Evolutionary conservation across 202 grass and related monocot species (phyloP), one percentile per base, ranked within the genome.

Genomic region (Panicum hallii): DNA sequence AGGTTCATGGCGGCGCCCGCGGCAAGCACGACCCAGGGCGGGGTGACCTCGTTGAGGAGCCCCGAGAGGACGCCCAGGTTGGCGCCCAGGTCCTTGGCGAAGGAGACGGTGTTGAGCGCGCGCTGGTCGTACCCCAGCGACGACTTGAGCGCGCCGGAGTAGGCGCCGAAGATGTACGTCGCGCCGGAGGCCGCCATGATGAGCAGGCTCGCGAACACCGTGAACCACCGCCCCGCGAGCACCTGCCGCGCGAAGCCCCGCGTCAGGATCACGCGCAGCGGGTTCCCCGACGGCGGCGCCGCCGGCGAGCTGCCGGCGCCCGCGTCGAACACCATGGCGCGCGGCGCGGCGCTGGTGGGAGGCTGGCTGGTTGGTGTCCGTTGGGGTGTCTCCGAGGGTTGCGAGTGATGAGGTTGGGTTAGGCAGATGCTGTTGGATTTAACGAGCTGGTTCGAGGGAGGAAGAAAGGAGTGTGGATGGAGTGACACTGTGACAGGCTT

Each of bases 31-130:
- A 87, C 90, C 88, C 91, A 97, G 1, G 94, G 94, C 20, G 94
- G 94, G 1, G 90, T 89, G 5, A 97, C 88, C 82, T 97, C 94
- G 66, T 94, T 94, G 86, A 97, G 72, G 40, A 97, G 91, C 0
- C 94, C 94, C 2, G 91, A 87, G 57, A 94, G 44, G 43, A 97
- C 30, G 73, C 94, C 94, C 47, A 97, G 87, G 85, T 89, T 94
- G 2, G 90, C 89, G 48, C 94, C 94, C 0, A 97, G 88, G 82
- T 97, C 94, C 82, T 97, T 94, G 90, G 90, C 90, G 87, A 97
- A 92, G 82, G 83, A 87, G 4, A 94, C 63, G 2, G 94, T 97
- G 91, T 94, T 97, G 19, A 97, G 91, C 6, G 91, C 90, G 38
- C 55, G 83, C 81, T 97, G 94, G 88, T 94, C 69, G 90, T 97